phyloP scores from a whole-genome alignment of 2,329 filamentous ascomycete genomes.

The Talaromyces amestolkiae region DNA sequence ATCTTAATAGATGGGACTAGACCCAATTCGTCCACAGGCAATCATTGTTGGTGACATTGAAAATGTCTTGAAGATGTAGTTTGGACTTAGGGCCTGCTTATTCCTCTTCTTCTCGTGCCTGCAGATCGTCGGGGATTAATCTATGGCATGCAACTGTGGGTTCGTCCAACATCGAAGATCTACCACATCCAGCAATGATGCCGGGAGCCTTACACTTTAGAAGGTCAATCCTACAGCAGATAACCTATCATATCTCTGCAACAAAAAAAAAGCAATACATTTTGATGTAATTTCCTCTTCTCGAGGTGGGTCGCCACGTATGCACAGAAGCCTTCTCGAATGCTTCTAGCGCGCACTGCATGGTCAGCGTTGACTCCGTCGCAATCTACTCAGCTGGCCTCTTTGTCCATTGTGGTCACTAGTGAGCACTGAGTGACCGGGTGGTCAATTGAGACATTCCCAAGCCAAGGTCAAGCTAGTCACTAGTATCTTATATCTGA shows the following conservation, averaged over 20 bases:
- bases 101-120: neutral
- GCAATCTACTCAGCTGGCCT: neutral
- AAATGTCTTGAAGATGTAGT: neutral
- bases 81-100: too few species aligned
- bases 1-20: constrained; percentile 3
- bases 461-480: neutral
- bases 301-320: neutral
- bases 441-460: constrained; percentile 1
- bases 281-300: neutral
- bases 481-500: neutral
- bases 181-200: neutral
- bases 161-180: neutral
- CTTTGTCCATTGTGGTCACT: neutral
- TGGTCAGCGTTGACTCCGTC: neutral
- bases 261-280: neutral
- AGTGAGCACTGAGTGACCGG: neutral
- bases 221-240: neutral
- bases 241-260: neutral
- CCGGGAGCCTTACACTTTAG: neutral
- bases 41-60: neutral
- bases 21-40: neutral
- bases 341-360: neutral
- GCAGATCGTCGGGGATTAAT: constrained; percentile 5
- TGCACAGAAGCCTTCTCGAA: neutral
- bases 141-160: constrained; percentile 3